Evolutionary conservation across 2,329 filamentous ascomycete genomes (phyloP), one percentile per base, ranked within the genome.

Genomic region (Fusarium sp.): DNA sequence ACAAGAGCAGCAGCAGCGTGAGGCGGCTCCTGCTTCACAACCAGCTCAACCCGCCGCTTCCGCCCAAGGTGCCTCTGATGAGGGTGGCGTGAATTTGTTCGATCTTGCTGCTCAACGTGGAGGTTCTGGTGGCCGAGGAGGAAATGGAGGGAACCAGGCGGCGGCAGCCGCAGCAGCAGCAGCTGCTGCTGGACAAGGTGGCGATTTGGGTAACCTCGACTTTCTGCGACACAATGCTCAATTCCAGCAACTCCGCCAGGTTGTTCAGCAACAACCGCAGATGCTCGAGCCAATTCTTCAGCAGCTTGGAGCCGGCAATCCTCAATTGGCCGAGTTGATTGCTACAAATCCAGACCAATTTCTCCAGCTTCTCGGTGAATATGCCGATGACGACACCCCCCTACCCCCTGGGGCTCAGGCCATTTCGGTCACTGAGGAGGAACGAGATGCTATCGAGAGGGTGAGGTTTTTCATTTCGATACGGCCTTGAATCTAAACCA

Each of bases 281-380:
- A 99, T 99, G 96, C 92, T 99, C 28, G 96, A 99, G 86, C 96
- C 96, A 11, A 98, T 99, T 76, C 87, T 99, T 64, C 96, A 98
- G 84, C 95, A 98, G 84, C 94, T 99, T 42, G 95, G 94, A 40
- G 93, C 94, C 28, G 96, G 96, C 32, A 99, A 99, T 85, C 96
- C 96, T 23, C 93, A 97, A 81, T 90, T 99, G 62, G 96, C 96
- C 12, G 92, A 96, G 81, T 88, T 98, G 80, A 99, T 99, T 74
- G 93, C 93, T 44, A 90, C 93, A 80, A 94, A 98, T 83, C 95
- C 95, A 12, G 95, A 98, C 60, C 94, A 97, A 80, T 99, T 99
- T 82, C 88, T 99, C 73, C 92, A 94, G 81, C 86, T 99, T 58
- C 87, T 99, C 64, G 93, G 95, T 53, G 96, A 99, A 84, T 94